Conservation (phyloP, 2,329 filamentous ascomycete species). For the Botrytis porri region DNA sequence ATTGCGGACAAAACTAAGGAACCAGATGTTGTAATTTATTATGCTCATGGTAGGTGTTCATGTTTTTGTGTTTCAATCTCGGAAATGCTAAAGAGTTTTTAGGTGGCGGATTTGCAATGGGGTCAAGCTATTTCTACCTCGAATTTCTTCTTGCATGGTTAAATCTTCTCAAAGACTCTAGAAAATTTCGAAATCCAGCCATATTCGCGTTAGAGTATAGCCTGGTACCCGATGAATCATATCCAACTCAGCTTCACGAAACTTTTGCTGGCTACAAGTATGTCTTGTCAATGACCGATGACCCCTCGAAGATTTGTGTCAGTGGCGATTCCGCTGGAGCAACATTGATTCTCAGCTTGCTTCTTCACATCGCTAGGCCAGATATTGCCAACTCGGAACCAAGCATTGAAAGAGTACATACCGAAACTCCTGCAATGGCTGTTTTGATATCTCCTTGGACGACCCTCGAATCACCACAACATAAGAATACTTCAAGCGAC, state of each 20-base stretch:
- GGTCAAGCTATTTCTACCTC: slow-evolving; percentile 77
- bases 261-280: slow-evolving; percentile 68
- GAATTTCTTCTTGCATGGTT: slow-evolving; percentile 78
- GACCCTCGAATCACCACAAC: slow-evolving; percentile 64
- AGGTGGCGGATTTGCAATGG: slow-evolving; percentile 83
- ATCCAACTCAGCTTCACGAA: slow-evolving; percentile 71
- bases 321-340: slow-evolving; percentile 79
- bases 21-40: slow-evolving; percentile 78
- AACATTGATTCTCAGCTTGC: slow-evolving; percentile 67
- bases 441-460: slow-evolving; percentile 80
- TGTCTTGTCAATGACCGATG: slow-evolving; percentile 55
- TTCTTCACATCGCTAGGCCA: slow-evolving; percentile 58
- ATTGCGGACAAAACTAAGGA: slow-evolving; percentile 55
- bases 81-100: neutral
- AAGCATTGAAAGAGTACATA: slow-evolving; percentile 9
- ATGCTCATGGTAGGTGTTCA: slow-evolving; percentile 63
- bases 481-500: slow-evolving; percentile 69
- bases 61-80: neutral
- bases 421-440: slow-evolving; percentile 54
- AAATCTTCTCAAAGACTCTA: slow-evolving; percentile 55
- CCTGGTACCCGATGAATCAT: slow-evolving; percentile 64
- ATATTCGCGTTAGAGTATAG: slow-evolving; percentile 80
- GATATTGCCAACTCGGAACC: slow-evolving; percentile 1
- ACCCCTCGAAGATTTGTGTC: slow-evolving; percentile 63
- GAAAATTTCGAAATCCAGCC: slow-evolving; percentile 72